A percentile compares a stretch with the other conserved stretches of the same genome.
Conservation (phyloP, 352 stramenopile genomes). For the Pythium pyrilobum region DNA sequence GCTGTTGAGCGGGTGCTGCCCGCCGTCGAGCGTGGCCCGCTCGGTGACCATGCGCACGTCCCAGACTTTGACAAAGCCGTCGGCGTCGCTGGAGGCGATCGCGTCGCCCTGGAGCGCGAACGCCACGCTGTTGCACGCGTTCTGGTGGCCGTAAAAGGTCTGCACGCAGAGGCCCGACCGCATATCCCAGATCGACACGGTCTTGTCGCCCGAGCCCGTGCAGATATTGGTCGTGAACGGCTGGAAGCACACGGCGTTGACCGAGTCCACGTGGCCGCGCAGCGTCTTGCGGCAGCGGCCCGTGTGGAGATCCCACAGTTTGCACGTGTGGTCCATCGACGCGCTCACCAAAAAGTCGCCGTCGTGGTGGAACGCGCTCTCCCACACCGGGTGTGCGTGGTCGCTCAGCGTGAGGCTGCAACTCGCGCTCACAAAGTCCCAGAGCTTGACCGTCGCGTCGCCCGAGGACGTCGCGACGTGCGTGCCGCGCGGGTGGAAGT, state of each 20-base stretch:
- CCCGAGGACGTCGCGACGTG: conserved; percentile 90
- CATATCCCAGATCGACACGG: conserved; percentile 93
- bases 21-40: conserved; percentile 76
- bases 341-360: conserved; percentile 90
- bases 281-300: conserved; percentile 90
- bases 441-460: conserved; percentile 94
- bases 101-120: conserved; percentile 85
- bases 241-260: conserved; percentile 93
- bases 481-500: conserved; percentile 90
- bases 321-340: conserved; percentile 93
- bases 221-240: conserved; percentile 91
- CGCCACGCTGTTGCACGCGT: conserved; percentile 89
- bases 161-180: conserved; percentile 89
- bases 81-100: conserved; percentile 91
- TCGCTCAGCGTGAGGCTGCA: conserved; percentile 89
- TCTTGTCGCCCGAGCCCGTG: conserved; percentile 93
- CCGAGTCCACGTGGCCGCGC: conserved; percentile 92
- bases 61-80: conserved; percentile 94
- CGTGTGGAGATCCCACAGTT: conserved; percentile 90
- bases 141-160: conserved; percentile 95
- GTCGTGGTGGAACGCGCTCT: conserved; percentile 90
- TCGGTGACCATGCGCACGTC: conserved; percentile 94
- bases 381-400: conserved; percentile 93
- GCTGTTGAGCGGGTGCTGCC: conserved; percentile 88
- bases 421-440: conserved; percentile 89